Evolutionary conservation across 1,284 basidiomycete species (phyloP).

Genomic region (Melampsora americana): DNA sequence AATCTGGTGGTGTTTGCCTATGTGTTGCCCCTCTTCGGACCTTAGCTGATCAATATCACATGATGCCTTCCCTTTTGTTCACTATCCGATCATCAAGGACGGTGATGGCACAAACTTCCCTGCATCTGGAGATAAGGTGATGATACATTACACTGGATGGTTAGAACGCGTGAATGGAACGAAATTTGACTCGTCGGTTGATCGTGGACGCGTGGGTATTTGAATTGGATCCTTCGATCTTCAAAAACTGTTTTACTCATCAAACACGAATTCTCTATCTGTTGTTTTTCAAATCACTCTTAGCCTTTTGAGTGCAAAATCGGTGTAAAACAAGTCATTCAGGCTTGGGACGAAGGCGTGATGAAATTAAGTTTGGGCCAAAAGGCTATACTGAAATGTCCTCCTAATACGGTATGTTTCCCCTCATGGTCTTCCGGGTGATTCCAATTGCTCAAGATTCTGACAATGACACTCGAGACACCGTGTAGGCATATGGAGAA

Average conservation of each 20-base stretch:
- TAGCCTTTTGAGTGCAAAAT: slow-evolving; percentile 41
- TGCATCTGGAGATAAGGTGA: slow-evolving; percentile 16
- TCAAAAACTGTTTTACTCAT: background rate
- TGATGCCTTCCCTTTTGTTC: too few relatives aligned
- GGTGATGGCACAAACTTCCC: slow-evolving; percentile 37
- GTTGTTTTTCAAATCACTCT: background rate
- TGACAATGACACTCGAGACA: background rate
- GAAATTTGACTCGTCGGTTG: slow-evolving; percentile 36
- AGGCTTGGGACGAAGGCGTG: slow-evolving; percentile 60
- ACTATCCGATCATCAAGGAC: background rate
- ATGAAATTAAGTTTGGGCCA: slow-evolving; percentile 71
- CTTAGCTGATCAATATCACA: too few relatives aligned
- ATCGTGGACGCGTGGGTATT: slow-evolving; percentile 21
- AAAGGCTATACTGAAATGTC: slow-evolving; percentile 68
- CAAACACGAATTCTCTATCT: background rate
- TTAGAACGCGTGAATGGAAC: slow-evolving; percentile 28
- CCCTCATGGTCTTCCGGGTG: slow-evolving; percentile 19
- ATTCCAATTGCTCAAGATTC: background rate
- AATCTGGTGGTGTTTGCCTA: too few relatives aligned
- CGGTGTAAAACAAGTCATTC: slow-evolving; percentile 32
- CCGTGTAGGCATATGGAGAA: slow-evolving; percentile 64
- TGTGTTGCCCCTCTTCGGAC: too few relatives aligned
- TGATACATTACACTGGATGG: slow-evolving; percentile 38
- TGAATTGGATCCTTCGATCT: background rate
- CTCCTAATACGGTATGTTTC: slow-evolving; percentile 58